Percentiles rank a stretch among this genome's conserved stretches.
These are phyloP conservation scores for Drechslerella dactyloides DNA, from an alignment of 2,329 filamentous ascomycete species.

Conservation along the genomic window DNA sequence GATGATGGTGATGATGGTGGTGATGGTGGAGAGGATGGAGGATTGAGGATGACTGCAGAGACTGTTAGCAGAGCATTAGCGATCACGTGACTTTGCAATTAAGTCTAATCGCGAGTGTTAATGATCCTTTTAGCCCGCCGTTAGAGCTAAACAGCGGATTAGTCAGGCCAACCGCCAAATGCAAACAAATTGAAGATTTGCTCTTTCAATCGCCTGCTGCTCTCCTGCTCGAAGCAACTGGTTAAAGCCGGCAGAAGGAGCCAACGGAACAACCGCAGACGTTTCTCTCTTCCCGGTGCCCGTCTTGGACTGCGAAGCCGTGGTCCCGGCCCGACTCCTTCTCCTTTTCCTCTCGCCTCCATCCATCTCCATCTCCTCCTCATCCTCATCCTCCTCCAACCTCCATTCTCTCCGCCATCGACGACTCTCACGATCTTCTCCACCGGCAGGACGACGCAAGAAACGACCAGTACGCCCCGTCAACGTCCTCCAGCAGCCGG, in stretches of 20 bases:
- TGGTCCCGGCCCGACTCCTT: slow-evolving; percentile 9
- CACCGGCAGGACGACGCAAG: slow-evolving; percentile 18
- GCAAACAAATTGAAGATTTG: slow-evolving; percentile 18
- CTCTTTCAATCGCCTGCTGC: not conserved
- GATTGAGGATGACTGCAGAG: not conserved
- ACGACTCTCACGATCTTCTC: slow-evolving; percentile 14
- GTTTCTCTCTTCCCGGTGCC: slow-evolving; percentile 14
- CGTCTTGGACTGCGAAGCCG: not conserved
- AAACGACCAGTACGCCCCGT: slow-evolving; percentile 27
- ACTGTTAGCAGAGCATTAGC: slow-evolving; percentile 4
- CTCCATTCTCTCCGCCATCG: not conserved
- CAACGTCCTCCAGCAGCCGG: not conserved
- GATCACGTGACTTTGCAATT: slow-evolving; percentile 16
- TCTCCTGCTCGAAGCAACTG: not conserved
- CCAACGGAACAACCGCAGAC: not conserved
- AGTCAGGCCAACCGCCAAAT: slow-evolving; percentile 1
- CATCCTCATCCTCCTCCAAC: slow-evolving; percentile 20
- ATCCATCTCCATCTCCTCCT: slow-evolving; percentile 29
- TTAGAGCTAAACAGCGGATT: slow-evolving; percentile 5
- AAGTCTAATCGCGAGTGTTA: not conserved
- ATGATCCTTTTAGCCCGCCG: not conserved
- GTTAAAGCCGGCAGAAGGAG: not conserved
- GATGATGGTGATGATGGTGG: slow-evolving; percentile 6
- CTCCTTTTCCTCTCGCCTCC: slow-evolving; percentile 12
- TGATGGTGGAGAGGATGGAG: slow-evolving; percentile 10